These are phyloP conservation scores for Poronia punctata DNA, from an alignment of 495 filamentous ascomycete genomes.

Conservation along the genomic window DNA sequence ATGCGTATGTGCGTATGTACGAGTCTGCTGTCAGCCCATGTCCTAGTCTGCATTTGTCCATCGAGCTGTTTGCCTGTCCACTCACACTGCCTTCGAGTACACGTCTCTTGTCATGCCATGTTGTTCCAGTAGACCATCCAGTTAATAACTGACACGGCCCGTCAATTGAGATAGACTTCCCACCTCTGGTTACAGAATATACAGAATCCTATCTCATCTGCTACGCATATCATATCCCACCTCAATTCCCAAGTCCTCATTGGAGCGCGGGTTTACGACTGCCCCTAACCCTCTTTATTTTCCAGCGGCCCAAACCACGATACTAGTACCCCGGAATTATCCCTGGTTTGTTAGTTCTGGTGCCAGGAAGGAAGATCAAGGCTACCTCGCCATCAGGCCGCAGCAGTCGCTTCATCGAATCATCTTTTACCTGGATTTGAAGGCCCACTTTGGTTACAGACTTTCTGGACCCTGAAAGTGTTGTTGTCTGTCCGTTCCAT, in stretches of 20 bases:
- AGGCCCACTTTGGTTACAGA: slow-evolving; percentile 19
- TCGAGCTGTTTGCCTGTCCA: slow-evolving; percentile 18
- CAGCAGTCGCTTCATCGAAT: slow-evolving; percentile 20
- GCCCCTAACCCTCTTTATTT: slow-evolving; percentile 5
- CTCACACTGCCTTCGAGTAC: slow-evolving; percentile 11
- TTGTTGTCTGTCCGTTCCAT: no score
- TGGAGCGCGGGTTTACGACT: slow-evolving; percentile 6
- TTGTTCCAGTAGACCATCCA: slow-evolving; percentile 24
- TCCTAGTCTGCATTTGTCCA: slow-evolving; percentile 13
- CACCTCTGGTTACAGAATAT: slow-evolving; percentile 11
- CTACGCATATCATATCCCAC: slow-evolving; percentile 1
- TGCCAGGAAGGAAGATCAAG: slow-evolving; percentile 19
- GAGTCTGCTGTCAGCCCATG: slow-evolving; percentile 24
- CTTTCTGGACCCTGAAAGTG: slow-evolving; percentile 19
- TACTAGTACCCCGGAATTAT: slow-evolving; percentile 23
- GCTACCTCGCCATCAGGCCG: slow-evolving; percentile 22
- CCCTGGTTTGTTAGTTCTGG: slow-evolving; percentile 22
- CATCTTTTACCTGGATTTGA: slow-evolving; percentile 16
- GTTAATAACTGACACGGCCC: slow-evolving; percentile 24
- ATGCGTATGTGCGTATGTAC: neutral
- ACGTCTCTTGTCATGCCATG: slow-evolving; percentile 27
- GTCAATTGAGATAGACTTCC: slow-evolving; percentile 9
- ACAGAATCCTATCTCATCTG: neutral
- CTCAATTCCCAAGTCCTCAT: slow-evolving; percentile 1
- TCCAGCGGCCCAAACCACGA: slow-evolving; percentile 20